These are phyloP conservation scores for Pulicaria dysenterica DNA, from an alignment of 129 eudicot species.

Conservation along the genomic window DNA sequence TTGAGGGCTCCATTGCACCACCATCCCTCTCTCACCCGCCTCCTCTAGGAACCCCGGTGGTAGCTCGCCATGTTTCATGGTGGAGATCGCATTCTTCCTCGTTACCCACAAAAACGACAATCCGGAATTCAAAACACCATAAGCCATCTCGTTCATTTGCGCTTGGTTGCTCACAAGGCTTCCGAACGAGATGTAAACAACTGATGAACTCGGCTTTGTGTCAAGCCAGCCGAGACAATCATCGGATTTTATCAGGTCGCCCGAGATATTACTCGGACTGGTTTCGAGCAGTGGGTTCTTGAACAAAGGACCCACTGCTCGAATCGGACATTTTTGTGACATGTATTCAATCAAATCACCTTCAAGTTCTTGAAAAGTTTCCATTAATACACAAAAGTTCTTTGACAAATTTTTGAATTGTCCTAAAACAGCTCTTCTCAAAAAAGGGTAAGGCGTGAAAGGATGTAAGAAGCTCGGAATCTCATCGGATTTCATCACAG, in stretches of 20 bases:
- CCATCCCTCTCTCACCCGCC: slow-evolving; percentile 54
- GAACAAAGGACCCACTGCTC: slow-evolving; percentile 76
- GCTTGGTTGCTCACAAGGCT: slow-evolving; percentile 59
- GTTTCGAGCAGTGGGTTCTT: slow-evolving; percentile 37
- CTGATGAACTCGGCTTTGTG: slow-evolving; percentile 51
- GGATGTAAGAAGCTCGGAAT: slow-evolving; percentile 77
- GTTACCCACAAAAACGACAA: slow-evolving; percentile 75
- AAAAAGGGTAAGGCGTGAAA: slow-evolving; percentile 41
- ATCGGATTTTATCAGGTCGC: slow-evolving; percentile 51
- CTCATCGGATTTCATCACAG: slow-evolving; percentile 68
- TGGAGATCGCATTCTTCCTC: slow-evolving; percentile 33
- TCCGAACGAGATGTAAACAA: slow-evolving; percentile 81
- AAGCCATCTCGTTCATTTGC: slow-evolving; percentile 58
- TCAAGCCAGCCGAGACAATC: slow-evolving; percentile 57
- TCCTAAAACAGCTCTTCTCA: slow-evolving; percentile 42
- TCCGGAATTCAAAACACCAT: slow-evolving; percentile 55
- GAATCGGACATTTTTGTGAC: slow-evolving; percentile 44
- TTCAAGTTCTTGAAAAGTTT: slow-evolving; percentile 78
- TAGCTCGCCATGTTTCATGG: slow-evolving; percentile 20
- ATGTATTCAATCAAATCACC: slow-evolving; percentile 49
- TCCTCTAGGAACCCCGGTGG: slow-evolving; percentile 56
- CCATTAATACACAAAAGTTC: slow-evolving; percentile 63
- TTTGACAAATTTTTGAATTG: slow-evolving; percentile 62
- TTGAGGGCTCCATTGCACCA: slow-evolving; percentile 74
- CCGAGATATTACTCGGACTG: slow-evolving; percentile 33